phyloP scores from a whole-genome alignment of 345 rosid species.

The Physaria fendleri region DNA sequence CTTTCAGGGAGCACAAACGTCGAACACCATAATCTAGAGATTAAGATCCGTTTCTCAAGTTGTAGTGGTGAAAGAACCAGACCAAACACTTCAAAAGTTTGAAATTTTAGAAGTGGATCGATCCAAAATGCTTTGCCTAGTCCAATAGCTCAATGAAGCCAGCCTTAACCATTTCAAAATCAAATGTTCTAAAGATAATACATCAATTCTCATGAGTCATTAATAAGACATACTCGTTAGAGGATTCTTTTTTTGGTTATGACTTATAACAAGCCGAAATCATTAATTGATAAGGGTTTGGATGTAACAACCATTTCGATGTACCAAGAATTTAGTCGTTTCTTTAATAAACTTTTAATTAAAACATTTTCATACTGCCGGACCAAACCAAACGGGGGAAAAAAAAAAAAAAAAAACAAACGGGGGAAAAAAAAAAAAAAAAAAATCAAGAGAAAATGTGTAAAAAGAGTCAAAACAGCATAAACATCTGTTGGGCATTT shows the following conservation, averaged over 20 bases:
- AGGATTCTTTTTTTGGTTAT: background rate
- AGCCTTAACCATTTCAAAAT: background rate
- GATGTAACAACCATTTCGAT: background rate
- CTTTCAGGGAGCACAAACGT: too few species aligned
- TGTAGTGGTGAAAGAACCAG: too few species aligned
- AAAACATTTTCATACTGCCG: background rate
- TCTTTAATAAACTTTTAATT: background rate
- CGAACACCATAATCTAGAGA: too few species aligned
- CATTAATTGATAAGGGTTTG: background rate
- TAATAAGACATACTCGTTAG: background rate
- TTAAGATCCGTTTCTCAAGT: too few species aligned
- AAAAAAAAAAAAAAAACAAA: too few species aligned
- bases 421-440: too few species aligned
- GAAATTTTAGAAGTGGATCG: background rate
- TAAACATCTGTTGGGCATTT: constrained; percentile 12
- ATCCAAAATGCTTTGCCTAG: background rate
- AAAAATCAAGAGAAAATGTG: background rate
- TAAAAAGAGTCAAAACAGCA: background rate
- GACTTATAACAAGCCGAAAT: background rate
- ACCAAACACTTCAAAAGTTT: too few species aligned
- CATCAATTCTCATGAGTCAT: background rate
- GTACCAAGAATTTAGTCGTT: background rate
- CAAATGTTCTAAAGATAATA: background rate
- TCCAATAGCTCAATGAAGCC: background rate
- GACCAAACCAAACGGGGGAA: constrained; percentile 2